Evolutionary conservation across 805 yeast species (phyloP).

Genomic region (Wickerhamomyces queroliae): DNA sequence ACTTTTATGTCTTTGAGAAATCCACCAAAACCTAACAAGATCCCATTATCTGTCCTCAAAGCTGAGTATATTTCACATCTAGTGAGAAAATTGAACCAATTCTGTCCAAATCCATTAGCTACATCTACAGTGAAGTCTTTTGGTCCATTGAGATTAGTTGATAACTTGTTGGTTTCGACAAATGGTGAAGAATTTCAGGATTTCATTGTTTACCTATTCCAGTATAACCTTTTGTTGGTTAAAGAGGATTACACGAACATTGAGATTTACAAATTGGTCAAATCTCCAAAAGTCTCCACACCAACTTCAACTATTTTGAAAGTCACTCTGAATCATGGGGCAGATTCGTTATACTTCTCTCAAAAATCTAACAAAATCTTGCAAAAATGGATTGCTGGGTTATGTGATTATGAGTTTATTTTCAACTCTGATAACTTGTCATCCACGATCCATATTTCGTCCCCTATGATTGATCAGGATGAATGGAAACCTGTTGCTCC

Average conservation of each 20-base stretch:
- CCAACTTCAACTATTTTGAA: conserved; percentile 18
- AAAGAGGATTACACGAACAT: conserved; percentile 5
- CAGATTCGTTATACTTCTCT: conserved; percentile 18
- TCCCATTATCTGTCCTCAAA: conserved; percentile 14
- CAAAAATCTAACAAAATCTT: conserved; percentile 24
- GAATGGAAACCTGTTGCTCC: background rate
- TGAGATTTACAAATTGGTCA: conserved; percentile 3
- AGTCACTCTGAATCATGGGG: conserved; percentile 13
- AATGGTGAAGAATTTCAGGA: conserved; percentile 20
- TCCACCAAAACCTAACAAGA: background rate
- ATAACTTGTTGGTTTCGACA: conserved; percentile 25
- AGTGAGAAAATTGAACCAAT: conserved; percentile 5
- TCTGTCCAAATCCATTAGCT: conserved; percentile 12
- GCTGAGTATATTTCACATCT: conserved; percentile 13
- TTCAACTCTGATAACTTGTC: conserved; percentile 26
- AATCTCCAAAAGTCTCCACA: conserved; percentile 10
- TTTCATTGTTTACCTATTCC: conserved; percentile 30
- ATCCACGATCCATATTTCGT: conserved; percentile 24
- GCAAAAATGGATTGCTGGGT: conserved; percentile 36
- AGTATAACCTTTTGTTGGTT: conserved; percentile 14
- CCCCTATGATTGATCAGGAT: conserved; percentile 7
- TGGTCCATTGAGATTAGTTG: conserved; percentile 32
- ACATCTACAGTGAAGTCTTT: conserved; percentile 25
- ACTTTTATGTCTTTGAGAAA: conserved; percentile 1
- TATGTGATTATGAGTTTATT: conserved; percentile 26